A percentile compares a stretch with the other conserved stretches of the same genome.
phyloP scores from a whole-genome alignment of 106 monocot species.

The Cymbidium sinense region DNA sequence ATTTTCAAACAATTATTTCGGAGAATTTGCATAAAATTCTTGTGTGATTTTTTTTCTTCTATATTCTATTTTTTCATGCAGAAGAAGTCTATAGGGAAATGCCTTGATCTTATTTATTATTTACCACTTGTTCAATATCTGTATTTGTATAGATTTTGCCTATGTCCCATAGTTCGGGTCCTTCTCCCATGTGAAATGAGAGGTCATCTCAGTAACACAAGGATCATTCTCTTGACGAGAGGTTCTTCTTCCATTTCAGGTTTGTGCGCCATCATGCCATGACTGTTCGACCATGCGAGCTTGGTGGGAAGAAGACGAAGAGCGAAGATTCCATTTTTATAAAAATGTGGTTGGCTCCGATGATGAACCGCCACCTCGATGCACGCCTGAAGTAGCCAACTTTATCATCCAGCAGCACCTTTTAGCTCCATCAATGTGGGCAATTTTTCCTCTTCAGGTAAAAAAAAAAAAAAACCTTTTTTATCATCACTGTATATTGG shows the following conservation, averaged over 20 bases:
- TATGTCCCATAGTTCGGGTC: too few relatives aligned
- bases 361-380: slow-evolving; percentile 54
- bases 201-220: too few relatives aligned
- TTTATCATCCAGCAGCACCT: slow-evolving; percentile 87
- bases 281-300: slow-evolving; percentile 88
- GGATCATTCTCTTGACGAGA: not conserved
- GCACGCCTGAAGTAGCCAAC: slow-evolving; percentile 57
- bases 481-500: not conserved
- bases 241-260: slow-evolving; percentile 30
- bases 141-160: too few relatives aligned
- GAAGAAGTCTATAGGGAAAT: too few relatives aligned
- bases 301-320: slow-evolving; percentile 98
- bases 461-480: not conserved
- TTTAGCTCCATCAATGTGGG: slow-evolving; percentile 88
- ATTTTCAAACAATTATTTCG: too few relatives aligned
- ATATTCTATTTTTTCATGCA: too few relatives aligned
- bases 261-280: slow-evolving; percentile 97
- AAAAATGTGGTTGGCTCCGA: slow-evolving; percentile 50
- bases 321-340: slow-evolving; percentile 61
- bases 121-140: too few relatives aligned
- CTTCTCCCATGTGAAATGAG: too few relatives aligned
- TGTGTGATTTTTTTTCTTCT: too few relatives aligned
- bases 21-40: too few relatives aligned
- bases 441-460: slow-evolving; percentile 93
- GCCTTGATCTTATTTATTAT: too few relatives aligned